Evolutionary conservation across 2,329 filamentous ascomycete species (phyloP).

Genomic region (Phaeosphaeriaceae sp.): DNA sequence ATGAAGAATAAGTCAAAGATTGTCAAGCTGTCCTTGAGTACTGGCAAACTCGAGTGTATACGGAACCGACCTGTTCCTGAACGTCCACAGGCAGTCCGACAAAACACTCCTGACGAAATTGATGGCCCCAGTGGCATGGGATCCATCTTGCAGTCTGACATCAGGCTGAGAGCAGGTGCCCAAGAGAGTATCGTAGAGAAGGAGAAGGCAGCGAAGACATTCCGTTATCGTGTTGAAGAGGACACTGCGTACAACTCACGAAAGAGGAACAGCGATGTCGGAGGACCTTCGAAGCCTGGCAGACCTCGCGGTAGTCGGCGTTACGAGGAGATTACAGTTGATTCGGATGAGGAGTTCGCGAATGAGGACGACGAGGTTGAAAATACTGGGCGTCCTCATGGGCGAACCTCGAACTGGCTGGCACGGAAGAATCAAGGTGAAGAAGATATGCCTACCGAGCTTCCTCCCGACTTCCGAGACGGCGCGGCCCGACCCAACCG

Average conservation of each 20-base stretch:
- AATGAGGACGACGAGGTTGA: constrained; percentile 26
- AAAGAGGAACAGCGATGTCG: constrained; percentile 30
- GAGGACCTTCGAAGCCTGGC: constrained; percentile 32
- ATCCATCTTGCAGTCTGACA: constrained; percentile 48
- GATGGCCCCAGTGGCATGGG: constrained; percentile 27
- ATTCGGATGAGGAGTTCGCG: constrained; percentile 52
- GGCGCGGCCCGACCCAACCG: constrained; percentile 38
- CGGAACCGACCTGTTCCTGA: constrained; percentile 38
- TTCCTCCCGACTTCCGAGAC: constrained; percentile 52
- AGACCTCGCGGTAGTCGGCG: constrained; percentile 29
- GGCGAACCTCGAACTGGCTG: constrained; percentile 50
- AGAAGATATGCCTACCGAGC: constrained; percentile 52
- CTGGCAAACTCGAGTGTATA: constrained; percentile 46
- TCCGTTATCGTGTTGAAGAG: constrained; percentile 47
- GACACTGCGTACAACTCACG: constrained; percentile 51
- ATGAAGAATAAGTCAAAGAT: constrained; percentile 55
- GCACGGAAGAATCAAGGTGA: constrained; percentile 51
- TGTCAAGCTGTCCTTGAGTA: constrained; percentile 49
- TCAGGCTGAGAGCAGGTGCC: constrained; percentile 27
- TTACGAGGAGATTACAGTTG: constrained; percentile 57
- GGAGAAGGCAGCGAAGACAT: constrained; percentile 42
- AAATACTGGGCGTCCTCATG: constrained; percentile 22
- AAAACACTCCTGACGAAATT: constrained; percentile 28
- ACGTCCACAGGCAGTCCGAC: constrained; percentile 25
- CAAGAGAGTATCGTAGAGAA: constrained; percentile 26